These are phyloP conservation scores for Claviceps lovelessii DNA, from an alignment of 2,329 filamentous ascomycete species.

Conservation along the genomic window DNA sequence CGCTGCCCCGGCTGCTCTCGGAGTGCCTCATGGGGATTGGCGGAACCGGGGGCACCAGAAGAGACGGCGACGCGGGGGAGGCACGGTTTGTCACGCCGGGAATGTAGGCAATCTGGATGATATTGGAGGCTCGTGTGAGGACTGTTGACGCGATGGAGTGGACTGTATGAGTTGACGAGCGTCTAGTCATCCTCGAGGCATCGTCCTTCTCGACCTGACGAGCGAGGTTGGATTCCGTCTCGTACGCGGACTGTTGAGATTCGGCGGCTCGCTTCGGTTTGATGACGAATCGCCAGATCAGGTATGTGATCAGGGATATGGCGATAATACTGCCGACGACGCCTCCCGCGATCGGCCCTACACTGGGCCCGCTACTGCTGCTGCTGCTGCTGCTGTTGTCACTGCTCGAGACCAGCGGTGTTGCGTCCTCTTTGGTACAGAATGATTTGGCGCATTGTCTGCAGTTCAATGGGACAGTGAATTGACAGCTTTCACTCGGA, in stretches of 20 bases:
- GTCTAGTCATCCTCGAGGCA: constrained; percentile 28
- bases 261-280: constrained; percentile 59
- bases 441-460: constrained; percentile 32
- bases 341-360: constrained; percentile 80
- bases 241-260: constrained; percentile 35
- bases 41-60: constrained; percentile 82
- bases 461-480: constrained; percentile 31
- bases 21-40: constrained; percentile 64
- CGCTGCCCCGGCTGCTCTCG: constrained; percentile 27
- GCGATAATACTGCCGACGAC: constrained; percentile 72
- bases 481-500: constrained; percentile 28
- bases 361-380: constrained; percentile 41
- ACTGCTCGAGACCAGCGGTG: constrained; percentile 8
- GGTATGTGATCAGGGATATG: constrained; percentile 59
- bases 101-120: constrained; percentile 98
- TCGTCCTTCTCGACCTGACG: constrained; percentile 33
- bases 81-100: constrained; percentile 91
- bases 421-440: constrained; percentile 24
- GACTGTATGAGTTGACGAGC: constrained; percentile 72
- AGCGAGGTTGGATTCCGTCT: constrained; percentile 36
- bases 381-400: constrained; percentile 7
- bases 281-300: constrained; percentile 79
- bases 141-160: constrained; percentile 91
- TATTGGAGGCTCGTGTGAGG: constrained; percentile 89
- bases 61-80: constrained; percentile 63